Evolutionary conservation across 1,284 basidiomycete genomes (phyloP).

Genomic region (Pyrrhoderma noxium): DNA sequence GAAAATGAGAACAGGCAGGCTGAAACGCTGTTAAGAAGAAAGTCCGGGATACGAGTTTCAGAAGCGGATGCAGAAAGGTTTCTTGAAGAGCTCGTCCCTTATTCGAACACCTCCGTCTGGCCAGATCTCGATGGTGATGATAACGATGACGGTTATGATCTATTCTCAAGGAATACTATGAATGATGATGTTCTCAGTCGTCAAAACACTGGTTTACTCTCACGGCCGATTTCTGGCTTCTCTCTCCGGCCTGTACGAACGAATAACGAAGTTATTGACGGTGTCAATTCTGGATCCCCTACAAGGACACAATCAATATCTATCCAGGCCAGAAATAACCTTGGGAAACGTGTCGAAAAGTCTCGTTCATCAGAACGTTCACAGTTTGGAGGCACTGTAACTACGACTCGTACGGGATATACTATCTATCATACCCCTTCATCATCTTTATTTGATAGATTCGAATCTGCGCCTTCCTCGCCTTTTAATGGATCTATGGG

Average conservation of each 20-base stretch:
- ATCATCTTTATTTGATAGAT: conserved; percentile 52
- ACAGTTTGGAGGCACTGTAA: conserved; percentile 40
- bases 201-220: conserved; percentile 3
- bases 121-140: neutral
- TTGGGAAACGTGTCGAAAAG: conserved; percentile 21
- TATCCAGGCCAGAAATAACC: conserved; percentile 8
- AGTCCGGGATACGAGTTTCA: conserved; percentile 24
- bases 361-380: conserved; percentile 36
- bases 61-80: conserved; percentile 37
- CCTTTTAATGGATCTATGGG: conserved; percentile 36
- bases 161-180: conserved; percentile 1
- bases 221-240: conserved; percentile 9
- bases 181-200: neutral
- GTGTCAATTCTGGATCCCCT: neutral
- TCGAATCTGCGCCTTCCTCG: conserved; percentile 50
- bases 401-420: conserved; percentile 45
- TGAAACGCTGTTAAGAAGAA: neutral
- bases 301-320: conserved; percentile 7
- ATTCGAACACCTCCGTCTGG: neutral
- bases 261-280: neutral
- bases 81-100: conserved; percentile 50
- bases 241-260: conserved; percentile 8
- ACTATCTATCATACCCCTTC: conserved; percentile 69
- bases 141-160: conserved; percentile 2
- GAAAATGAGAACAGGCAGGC: conserved; percentile 12